Evolutionary conservation across 2,329 filamentous ascomycete genomes (phyloP).

Genomic region (Phialocephala sp.): DNA sequence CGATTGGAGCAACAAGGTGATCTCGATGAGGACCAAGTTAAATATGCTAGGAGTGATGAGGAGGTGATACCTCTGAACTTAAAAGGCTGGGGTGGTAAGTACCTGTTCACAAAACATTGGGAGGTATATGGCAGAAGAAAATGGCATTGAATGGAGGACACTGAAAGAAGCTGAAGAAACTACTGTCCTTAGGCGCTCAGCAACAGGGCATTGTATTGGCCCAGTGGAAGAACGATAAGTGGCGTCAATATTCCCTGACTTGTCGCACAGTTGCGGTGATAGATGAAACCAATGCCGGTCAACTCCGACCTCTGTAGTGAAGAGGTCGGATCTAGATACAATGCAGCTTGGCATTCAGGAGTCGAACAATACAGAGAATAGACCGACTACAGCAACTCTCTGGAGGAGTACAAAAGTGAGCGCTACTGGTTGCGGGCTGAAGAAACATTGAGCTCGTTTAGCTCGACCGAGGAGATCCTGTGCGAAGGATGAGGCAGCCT

Average conservation of each 20-base stretch:
- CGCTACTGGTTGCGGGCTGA: too few relatives aligned
- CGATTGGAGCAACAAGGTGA: background rate
- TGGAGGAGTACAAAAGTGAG: background rate
- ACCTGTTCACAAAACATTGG: slow-evolving; percentile 10
- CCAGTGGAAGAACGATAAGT: background rate
- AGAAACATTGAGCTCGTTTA: too few relatives aligned
- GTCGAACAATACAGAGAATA: background rate
- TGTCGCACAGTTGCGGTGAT: background rate
- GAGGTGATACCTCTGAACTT: slow-evolving; percentile 6
- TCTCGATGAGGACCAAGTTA: slow-evolving; percentile 1
- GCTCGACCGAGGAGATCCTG: too few relatives aligned
- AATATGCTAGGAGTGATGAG: slow-evolving; percentile 5
- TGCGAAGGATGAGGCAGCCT: too few relatives aligned
- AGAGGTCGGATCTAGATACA: background rate
- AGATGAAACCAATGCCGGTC: background rate
- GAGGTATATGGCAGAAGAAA: slow-evolving; percentile 4
- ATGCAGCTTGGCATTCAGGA: background rate
- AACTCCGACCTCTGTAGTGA: background rate
- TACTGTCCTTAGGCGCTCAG: background rate
- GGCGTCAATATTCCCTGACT: background rate
- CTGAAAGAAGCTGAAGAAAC: background rate
- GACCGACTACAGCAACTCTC: background rate
- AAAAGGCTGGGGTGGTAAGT: slow-evolving; percentile 7
- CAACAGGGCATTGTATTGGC: background rate
- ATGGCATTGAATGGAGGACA: background rate